These are phyloP conservation scores for Euphorbia peplus DNA, from an alignment of 345 rosid species.

Conservation along the genomic window DNA sequence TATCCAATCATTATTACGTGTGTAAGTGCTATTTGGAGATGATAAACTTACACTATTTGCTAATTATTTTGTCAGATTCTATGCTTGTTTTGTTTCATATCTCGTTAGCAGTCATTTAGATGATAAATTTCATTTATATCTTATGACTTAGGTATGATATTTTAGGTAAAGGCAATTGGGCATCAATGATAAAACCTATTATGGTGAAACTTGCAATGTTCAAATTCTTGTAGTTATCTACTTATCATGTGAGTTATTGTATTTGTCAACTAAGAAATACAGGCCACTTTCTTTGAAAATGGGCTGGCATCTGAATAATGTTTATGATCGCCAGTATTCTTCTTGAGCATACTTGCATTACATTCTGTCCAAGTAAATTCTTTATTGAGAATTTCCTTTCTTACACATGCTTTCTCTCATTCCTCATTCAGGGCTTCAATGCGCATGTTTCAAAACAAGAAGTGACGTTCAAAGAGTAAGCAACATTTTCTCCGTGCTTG, in stretches of 20 bases:
- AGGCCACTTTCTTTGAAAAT: neutral
- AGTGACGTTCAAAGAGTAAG: constrained; percentile 74
- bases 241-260: neutral
- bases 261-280: neutral
- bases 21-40: neutral
- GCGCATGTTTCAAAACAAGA: constrained; percentile 58
- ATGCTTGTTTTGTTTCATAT: neutral
- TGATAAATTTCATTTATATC: neutral
- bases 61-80: neutral
- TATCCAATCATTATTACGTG: too few relatives aligned
- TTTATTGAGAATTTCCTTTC: constrained; percentile 3
- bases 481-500: constrained; percentile 16
- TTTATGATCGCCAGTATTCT: too few relatives aligned
- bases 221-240: neutral
- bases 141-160: neutral
- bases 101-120: neutral
- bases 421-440: constrained; percentile 46
- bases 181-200: too few relatives aligned
- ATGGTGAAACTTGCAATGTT: neutral
- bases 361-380: neutral
- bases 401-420: constrained; percentile 2
- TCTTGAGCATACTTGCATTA: neutral
- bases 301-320: neutral
- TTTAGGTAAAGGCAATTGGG: too few relatives aligned
- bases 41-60: too few relatives aligned